Base-by-base conservation (phyloP, 2,329 filamentous ascomycete species). In the Pseudopithomyces chartarum region DNA sequence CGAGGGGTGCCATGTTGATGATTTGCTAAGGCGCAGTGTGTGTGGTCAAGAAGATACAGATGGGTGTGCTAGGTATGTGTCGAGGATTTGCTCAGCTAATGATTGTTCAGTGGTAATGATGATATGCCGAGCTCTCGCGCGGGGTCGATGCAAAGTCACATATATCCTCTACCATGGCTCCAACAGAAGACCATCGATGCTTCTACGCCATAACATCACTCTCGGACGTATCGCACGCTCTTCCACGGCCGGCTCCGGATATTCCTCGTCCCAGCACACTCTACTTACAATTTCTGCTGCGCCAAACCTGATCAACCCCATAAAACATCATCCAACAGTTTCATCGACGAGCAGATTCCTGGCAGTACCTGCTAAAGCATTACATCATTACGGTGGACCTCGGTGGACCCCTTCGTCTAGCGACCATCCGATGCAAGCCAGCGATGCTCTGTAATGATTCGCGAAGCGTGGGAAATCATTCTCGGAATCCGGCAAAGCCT, bases 311-410 rank as follows among this genome's bases (percentile, higher is more conserved):
- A 55, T 55, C 55, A 32, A 47, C 43, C 40, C 52, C 52, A 54
- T 47, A 54, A 47, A 42, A 32, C 36, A 17, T 39, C 57, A 66
- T 69, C 68, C 69, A 72, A 70, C 68, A 67, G 69, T 71, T 71
- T 70, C 68, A 67, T 54, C 39, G 56, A 47, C 34, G 29, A 45
- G 43, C 52, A 54, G 49, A 54, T 49, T 57, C 57, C 54, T 58
- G 57, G 53, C 52, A 53, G 36, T 55, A 33, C 53, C 52, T 20
- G 58, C 59, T 54, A 58, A 56, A 49, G 54, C 29, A 68, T 72
- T 67, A 71, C 68, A 67, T 71, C 65, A 65, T 51, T 39, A 12
- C 17, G 36, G 68, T 70, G 69, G 65, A 66, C 43, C 62, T 64
- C 61, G 62, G 61, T 29, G 40, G 34, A 22, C 49, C 34, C n/a